Evolutionary conservation across 306 rosid species (phyloP).

Genomic region (Carpinus fangiana): DNA sequence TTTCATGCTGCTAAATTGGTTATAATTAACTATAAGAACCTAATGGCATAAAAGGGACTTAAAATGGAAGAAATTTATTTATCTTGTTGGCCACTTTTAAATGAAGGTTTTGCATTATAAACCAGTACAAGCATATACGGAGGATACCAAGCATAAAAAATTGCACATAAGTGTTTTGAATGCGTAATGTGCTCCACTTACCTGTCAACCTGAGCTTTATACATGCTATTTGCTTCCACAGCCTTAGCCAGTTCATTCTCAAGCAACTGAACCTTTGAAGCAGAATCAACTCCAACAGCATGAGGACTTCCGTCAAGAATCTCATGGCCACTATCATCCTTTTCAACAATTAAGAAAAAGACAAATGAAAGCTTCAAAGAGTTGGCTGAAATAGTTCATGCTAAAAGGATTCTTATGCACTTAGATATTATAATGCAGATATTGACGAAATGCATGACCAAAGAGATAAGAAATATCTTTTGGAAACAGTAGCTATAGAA

Average conservation of each 20-base stretch:
- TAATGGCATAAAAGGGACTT: not conserved
- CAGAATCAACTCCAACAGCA: slow-evolving; percentile 46
- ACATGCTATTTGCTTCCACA: slow-evolving; percentile 56
- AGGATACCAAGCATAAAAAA: not conserved
- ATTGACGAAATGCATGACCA: not conserved
- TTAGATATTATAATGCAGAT: slow-evolving; percentile 17
- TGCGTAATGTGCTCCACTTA: slow-evolving; percentile 29
- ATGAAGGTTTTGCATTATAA: not conserved
- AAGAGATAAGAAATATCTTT: slow-evolving; percentile 5
- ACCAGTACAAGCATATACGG: not conserved
- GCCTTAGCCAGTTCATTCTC: slow-evolving; percentile 62
- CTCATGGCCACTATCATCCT: slow-evolving; percentile 62
- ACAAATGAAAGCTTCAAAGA: slow-evolving; percentile 13
- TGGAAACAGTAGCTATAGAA: slow-evolving; percentile 18
- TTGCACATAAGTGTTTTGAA: slow-evolving; percentile 9
- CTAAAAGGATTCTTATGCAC: slow-evolving; percentile 12
- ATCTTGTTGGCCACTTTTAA: not conserved
- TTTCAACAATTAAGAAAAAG: slow-evolving; percentile 22
- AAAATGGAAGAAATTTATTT: not conserved
- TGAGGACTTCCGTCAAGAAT: slow-evolving; percentile 52
- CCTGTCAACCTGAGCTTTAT: slow-evolving; percentile 65
- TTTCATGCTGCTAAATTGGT: not conserved
- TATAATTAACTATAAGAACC: not conserved
- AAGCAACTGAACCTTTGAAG: slow-evolving; percentile 55
- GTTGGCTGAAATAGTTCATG: slow-evolving; percentile 8